phyloP scores from a whole-genome alignment of 352 stramenopile genomes.

The Globisporangium alternatum region DNA sequence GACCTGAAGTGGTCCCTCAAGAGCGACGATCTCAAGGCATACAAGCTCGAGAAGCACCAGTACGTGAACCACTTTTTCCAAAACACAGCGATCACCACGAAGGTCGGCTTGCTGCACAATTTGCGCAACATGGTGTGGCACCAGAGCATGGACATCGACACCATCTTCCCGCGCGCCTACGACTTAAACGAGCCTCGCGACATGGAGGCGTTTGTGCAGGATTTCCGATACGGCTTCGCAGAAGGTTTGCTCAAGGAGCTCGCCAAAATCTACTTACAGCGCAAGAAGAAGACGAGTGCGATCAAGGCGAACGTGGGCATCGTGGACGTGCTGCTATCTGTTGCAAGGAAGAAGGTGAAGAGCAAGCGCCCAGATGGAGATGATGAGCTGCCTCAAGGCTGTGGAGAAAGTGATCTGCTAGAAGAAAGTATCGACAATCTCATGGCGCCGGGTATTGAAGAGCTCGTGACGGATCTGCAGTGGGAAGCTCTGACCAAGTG shows the following conservation, averaged over 20 bases:
- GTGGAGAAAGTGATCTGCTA: constrained; percentile 24
- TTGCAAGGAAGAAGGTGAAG: constrained; percentile 60
- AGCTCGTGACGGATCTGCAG: constrained; percentile 72
- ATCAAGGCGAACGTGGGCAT: constrained; percentile 50
- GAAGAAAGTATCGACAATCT: constrained; percentile 64
- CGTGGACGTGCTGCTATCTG: constrained; percentile 48
- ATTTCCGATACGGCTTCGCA: constrained; percentile 86
- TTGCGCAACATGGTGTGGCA: constrained; percentile 79
- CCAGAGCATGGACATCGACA: constrained; percentile 73
- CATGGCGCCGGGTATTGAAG: constrained; percentile 25
- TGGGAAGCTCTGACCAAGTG: constrained; percentile 67
- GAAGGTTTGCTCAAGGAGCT: constrained; percentile 83
- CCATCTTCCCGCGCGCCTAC: constrained; percentile 88
- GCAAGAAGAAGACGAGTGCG: constrained; percentile 9
- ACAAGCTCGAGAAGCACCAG: constrained; percentile 82
- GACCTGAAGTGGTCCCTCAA: constrained; percentile 92
- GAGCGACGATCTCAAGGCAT: constrained; percentile 76
- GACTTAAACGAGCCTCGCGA: constrained; percentile 84
- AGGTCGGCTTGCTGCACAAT: constrained; percentile 87
- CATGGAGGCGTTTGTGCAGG: constrained; percentile 88
- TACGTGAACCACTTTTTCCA: constrained; percentile 91
- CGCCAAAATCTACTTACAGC: constrained; percentile 23
- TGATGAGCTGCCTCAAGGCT: not conserved
- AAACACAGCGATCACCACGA: constrained; percentile 91
- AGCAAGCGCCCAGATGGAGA: constrained; percentile 29